Evolutionary conservation across 768 basidiomycete genomes (phyloP), one percentile per base, ranked within the genome.

Genomic region (Serendipita sp.): DNA sequence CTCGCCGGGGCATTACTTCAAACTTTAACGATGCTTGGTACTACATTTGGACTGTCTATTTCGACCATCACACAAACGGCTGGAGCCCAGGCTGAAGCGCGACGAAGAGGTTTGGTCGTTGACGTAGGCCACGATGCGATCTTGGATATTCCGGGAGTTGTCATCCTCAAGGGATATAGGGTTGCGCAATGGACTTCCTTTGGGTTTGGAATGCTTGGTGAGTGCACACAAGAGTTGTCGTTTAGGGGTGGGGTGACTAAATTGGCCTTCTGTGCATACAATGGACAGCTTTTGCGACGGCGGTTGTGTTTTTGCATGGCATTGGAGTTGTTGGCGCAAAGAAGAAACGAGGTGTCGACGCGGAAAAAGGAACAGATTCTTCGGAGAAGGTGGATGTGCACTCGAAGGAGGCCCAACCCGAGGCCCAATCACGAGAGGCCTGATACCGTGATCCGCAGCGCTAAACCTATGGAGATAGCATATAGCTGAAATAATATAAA

Each of bases 1-100:
- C 75, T 89, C 3, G 82, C 83, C 3, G 88, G 86, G 2, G 88
- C 81, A 9, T 63, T 89, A 20, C 89, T 90, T 71, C 85, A 86
- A 69, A 88, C 88, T 0, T 82, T 90, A 79, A 84, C 80, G 3
- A 85, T 48, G 45, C 71, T 89, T 16, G 88, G 87, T 5, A 80
- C 80, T 0, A 78, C 85, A 4, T 76, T 88, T 34, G 88, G 87
- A 16, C 75, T 88, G 2, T 83, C 86, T 7, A 76, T 88, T 16
- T 78, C 82, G 4, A 88, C 86, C 0, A 83, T 88, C 30, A 82
- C 86, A 42, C 86, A 81, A 71, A 78, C 88, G 66, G 71, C 76
- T 2, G 77, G 81, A n/a, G 71, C 78, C 9, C 62, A 64, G 3
- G 64, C 71, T 13, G 67, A 75, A 31, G 71, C 76, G 14, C 63